Base-by-base conservation (phyloP, 169 alveolate genomes). In the Plasmodium yoelii region DNA sequence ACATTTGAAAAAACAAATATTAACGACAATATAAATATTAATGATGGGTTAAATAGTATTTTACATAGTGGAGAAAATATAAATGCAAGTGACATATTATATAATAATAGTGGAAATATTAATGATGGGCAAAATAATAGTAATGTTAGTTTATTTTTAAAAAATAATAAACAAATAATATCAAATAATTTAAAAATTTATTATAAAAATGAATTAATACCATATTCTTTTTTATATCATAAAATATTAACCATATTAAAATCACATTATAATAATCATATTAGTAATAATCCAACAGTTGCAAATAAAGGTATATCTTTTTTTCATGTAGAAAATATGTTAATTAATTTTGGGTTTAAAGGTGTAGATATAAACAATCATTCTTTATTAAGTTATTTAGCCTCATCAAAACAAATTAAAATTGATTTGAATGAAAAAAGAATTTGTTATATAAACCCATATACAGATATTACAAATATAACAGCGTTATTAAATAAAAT, bases 381-480 rank as follows among this genome's bases (percentile, higher is more conserved):
- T 65, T 55, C 60, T 51, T 65, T 80, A 47, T 57, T 80, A 64
- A 80, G 80, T 60, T 80, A 65, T 46, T 80, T 80, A 69, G 90
- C 90, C 0, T 64, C 90, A 3, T 80, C 90, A 46, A 80, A 80
- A 59, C 77, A 80, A 80, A 80, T 80, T 15, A 80, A 80, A 80
- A 60, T 80, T n/a, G 90, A 80, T 15, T 65, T 80, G 28, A 80
- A 80, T 64, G 90, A 80, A 80, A 80, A 80, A 80, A 80, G 90
- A 80, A 51, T 80, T 7, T 80, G 90, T 69, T 80, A 80, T 57
- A 39, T 80, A 28, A 80, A 80, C 51, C 90, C 90, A 7, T 80
- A 80, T 46, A 51, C 67, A 5, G 90, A 80, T 57, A 65, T 80
- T 28, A 80, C 90, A 80, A 80, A 59, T 69, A 47, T 80, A 46